A percentile compares a stretch with the other conserved stretches of the same genome.
These are phyloP conservation scores for thale cress (Arabidopsis thaliana) DNA, from an alignment of 345 rosid genomes.

Conservation along the genomic window DNA sequence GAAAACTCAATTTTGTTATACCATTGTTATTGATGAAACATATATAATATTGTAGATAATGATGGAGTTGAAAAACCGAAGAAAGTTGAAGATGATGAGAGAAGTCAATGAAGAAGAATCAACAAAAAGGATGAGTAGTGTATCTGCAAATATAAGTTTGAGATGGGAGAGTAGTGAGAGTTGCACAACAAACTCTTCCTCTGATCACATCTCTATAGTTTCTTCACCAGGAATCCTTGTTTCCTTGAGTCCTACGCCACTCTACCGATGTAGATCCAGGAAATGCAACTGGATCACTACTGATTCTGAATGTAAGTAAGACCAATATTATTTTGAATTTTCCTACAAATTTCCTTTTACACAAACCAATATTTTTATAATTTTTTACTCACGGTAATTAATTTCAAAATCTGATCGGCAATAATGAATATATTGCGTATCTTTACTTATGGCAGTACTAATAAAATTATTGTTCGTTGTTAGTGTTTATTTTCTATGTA, in stretches of 20 bases:
- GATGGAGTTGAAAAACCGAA: conserved; percentile 37
- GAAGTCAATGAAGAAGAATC: conserved; percentile 55
- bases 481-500: background rate
- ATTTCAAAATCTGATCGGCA: background rate
- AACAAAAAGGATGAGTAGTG: conserved; percentile 57
- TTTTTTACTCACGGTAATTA: background rate
- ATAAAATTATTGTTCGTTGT: background rate
- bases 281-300: conserved; percentile 95
- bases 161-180: conserved; percentile 78
- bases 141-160: conserved; percentile 73
- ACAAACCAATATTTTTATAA: background rate
- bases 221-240: conserved; percentile 53
- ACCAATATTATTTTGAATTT: background rate
- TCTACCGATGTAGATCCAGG: conserved; percentile 39
- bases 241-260: conserved; percentile 56
- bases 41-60: conserved; percentile 18
- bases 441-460: background rate
- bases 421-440: background rate
- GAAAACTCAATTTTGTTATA: background rate
- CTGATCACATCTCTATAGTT: conserved; percentile 58
- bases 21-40: conserved; percentile 14
- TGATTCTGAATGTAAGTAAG: conserved; percentile 92
- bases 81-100: conserved; percentile 53
- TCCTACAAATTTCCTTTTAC: background rate
- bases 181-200: conserved; percentile 56